These are phyloP conservation scores for Emergomyces pasteurianus DNA, from an alignment of 2,329 filamentous ascomycete genomes.

Conservation along the genomic window DNA sequence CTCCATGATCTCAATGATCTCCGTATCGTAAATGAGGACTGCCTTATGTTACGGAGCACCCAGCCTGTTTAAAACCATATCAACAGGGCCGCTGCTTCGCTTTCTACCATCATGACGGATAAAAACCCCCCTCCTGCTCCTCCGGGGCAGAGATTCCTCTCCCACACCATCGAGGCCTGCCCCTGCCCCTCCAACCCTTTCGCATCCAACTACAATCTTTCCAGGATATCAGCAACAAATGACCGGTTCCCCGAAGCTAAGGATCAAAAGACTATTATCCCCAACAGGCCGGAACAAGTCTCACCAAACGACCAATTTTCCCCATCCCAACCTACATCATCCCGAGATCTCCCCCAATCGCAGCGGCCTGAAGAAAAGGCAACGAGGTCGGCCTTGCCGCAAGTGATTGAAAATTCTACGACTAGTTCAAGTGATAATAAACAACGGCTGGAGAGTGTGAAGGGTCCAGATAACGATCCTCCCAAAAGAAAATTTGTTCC, in stretches of 20 bases:
- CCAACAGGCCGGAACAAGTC: not conserved
- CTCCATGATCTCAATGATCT: not conserved
- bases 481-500: slow-evolving; percentile 17
- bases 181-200: slow-evolving; percentile 16
- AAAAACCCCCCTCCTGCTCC: not conserved
- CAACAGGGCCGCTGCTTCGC: not conserved
- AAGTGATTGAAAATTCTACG: slow-evolving; percentile 34
- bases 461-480: not conserved
- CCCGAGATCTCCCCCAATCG: not conserved
- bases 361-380: not conserved
- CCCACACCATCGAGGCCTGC: slow-evolving; percentile 24
- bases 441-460: not conserved
- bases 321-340: not conserved
- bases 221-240: not conserved
- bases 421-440: slow-evolving; percentile 27
- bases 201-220: not conserved
- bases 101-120: not conserved
- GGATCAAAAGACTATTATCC: not conserved
- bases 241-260: not conserved
- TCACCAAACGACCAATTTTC: not conserved
- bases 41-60: not conserved
- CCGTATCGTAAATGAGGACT: not conserved
- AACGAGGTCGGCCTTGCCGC: slow-evolving; percentile 24
- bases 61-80: not conserved
- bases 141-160: slow-evolving; percentile 17